Evolutionary conservation across 352 stramenopile species (phyloP), one percentile per base, ranked within the genome.

Genomic region (Blastocystis sp.): DNA sequence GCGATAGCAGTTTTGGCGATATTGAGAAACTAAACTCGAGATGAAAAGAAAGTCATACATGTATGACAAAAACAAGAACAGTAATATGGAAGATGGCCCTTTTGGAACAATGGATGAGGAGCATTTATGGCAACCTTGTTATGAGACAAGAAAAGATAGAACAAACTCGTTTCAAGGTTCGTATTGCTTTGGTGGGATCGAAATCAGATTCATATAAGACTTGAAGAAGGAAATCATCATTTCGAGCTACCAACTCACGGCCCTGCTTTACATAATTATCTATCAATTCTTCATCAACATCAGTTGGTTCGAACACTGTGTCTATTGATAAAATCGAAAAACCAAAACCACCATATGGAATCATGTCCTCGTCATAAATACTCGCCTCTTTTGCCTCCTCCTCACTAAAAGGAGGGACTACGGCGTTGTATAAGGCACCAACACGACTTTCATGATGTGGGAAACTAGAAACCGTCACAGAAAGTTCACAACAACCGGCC

Each of bases 41-140:
- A 11, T 2, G 51, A 35, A 19, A n/a, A 1, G 19, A 64, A 15
- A 48, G 9, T 1, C 17, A 44, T 68, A 84, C 73, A 84, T 7
- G 73, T 69, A 37, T 84, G 73, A 57, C 73, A 84, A 57, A 84
- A 84, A 27, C 73, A 84, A 44, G 73, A 84, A 24, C 73, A 84
- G 11, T 33, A 54, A 42, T 66, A 84, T 15, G 73, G 73, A 51
- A 84, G 73, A 35, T 51, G 51, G 9, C 73, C 73, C 24, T 30
- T n/a, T 33, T 58, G 53, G 37, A 66, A 84, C 17, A 58, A 19
- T 5, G 24, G 22, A 37, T 64, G 30, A 64, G 27, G 59, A 57
- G 48, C 48, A 44, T 66, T 84, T 27, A 15, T 7, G 22, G 48
- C 24, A 44, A 68, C 51, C 73, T 84, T 69, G 1, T 13, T 30